phyloP scores from a whole-genome alignment of 257 asterid genomes.

The Fraxinus anomala region DNA sequence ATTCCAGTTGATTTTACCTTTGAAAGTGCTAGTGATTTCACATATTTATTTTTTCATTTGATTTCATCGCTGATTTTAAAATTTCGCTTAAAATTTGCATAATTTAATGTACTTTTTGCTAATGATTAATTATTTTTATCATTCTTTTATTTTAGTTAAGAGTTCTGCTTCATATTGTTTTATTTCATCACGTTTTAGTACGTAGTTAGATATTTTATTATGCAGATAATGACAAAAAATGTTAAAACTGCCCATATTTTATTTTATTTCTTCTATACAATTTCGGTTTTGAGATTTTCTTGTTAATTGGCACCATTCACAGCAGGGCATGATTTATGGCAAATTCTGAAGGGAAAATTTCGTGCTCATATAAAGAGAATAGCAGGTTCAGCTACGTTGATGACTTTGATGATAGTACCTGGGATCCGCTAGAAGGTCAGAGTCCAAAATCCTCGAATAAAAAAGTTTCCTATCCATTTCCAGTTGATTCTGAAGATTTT shows the following conservation, averaged over 20 bases:
- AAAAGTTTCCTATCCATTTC: constrained; percentile 54
- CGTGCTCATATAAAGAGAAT: constrained; percentile 39
- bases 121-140: too few relatives aligned
- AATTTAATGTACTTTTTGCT: not conserved
- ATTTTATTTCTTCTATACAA: not conserved
- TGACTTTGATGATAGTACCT: constrained; percentile 36
- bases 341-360: constrained; percentile 34
- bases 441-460: constrained; percentile 23
- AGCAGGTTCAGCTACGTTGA: constrained; percentile 34
- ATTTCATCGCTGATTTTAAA: not conserved
- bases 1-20: not conserved
- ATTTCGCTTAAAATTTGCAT: not conserved
- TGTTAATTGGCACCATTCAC: constrained; percentile 17
- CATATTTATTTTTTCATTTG: not conserved
- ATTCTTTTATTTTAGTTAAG: not conserved
- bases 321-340: constrained; percentile 32
- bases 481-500: constrained; percentile 51
- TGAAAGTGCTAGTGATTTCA: not conserved
- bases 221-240: not conserved
- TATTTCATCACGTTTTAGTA: not conserved
- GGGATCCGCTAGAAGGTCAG: constrained; percentile 33
- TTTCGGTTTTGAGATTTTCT: not conserved
- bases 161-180: not conserved
- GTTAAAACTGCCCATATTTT: not conserved
- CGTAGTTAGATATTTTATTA: not conserved